Base-by-base conservation (phyloP, 2,329 filamentous ascomycete genomes). In the Sporothrix phasma region DNA sequence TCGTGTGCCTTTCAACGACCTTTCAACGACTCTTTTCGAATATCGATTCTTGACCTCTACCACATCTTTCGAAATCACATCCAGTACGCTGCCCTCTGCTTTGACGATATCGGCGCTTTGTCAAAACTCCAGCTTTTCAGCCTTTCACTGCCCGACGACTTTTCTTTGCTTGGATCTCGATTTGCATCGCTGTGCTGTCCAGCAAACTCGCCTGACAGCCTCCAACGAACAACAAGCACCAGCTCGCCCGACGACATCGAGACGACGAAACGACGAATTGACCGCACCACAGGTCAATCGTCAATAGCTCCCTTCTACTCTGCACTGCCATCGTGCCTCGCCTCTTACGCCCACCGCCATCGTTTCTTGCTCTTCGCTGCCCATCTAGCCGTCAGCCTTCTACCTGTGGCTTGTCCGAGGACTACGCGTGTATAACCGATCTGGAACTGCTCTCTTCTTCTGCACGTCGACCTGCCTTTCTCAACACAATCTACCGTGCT, bases 401-500 rank as follows among this genome's bases (percentile, higher is more conserved):
- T n/a, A 24, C 34, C 26, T 45, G 47, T 22, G 37, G 49, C 62
- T 39, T 10, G 13, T 41, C 31, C 34, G 45, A 62, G 47, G 19
- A 29, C n/a, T 19, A 29, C 10, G 22, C 34, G 24, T 7, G 17
- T 8, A 11, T 54, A 19, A 17, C 34, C 43, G 11, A 5, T 46
- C 37, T 37, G 34, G 54, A 64, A 11, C 19, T 10, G 19, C 41
- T 58, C 49, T 31, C 29, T 49, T 37, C n/a, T 46, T 46, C 34
- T 24, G 56, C 45, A 13, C 63, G 64, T 43, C 60, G 49, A 62
- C 67, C 60, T 39, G 65, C 66, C 66, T 68, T 65, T 34, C 53
- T 61, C 59, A 22, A 37, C 63, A 62, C 62, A 61, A 66, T 67
- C 63, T 67, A 49, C 66, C 66, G 66, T 41, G 19, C 15, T 65